phyloP scores from a whole-genome alignment of 768 basidiomycete species.

The Mycena sanguinolenta region DNA sequence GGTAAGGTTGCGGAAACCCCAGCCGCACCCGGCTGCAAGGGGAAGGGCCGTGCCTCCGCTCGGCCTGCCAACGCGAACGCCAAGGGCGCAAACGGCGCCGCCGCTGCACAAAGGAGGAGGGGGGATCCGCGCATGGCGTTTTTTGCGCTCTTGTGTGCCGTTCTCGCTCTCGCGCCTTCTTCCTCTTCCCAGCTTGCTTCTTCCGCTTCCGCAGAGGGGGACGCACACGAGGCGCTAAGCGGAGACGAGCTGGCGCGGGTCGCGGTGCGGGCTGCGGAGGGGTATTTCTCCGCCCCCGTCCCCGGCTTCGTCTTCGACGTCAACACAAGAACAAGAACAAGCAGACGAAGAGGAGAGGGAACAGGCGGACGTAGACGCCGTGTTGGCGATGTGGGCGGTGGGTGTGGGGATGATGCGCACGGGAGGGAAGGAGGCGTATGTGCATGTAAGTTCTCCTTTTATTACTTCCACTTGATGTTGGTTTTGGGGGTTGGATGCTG shows the following conservation, averaged over 20 bases:
- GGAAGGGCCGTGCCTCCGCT: too few species aligned
- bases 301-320: neutral
- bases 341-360: neutral
- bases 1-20: neutral
- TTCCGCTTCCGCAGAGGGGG: neutral
- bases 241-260: conserved; percentile 5
- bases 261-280: conserved; percentile 22
- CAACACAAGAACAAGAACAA: neutral
- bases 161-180: neutral
- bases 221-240: neutral
- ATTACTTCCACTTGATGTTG: neutral
- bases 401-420: conserved; percentile 12
- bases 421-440: conserved; percentile 22
- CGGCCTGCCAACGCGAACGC: too few species aligned
- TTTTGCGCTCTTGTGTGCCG: conserved; percentile 35
- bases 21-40: too few species aligned
- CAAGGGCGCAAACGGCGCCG: too few species aligned
- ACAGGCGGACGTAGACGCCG: conserved; percentile 23
- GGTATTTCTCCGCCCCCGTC: conserved; percentile 15
- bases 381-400: conserved; percentile 34
- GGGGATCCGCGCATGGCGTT: conserved; percentile 30
- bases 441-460: conserved; percentile 27
- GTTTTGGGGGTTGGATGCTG: too few species aligned
- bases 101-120: neutral
- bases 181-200: neutral